A percentile compares a stretch with the other conserved stretches of the same genome.
phyloP scores from a whole-genome alignment of 1,284 basidiomycete species.

The Rhodofomes roseus region DNA sequence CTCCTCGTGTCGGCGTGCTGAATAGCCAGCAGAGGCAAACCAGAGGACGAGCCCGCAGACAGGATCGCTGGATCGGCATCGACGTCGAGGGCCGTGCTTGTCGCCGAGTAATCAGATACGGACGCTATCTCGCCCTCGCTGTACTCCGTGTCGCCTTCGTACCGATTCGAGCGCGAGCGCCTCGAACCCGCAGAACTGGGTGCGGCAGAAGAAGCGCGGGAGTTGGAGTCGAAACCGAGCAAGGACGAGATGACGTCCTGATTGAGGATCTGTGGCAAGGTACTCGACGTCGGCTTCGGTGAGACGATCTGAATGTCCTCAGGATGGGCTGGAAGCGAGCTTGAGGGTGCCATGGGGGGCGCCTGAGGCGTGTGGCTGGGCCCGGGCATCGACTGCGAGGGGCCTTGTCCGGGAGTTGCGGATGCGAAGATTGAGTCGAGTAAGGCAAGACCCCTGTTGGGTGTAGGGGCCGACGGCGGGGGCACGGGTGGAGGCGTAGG shows the following conservation, averaged over 20 bases:
- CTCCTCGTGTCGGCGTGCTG: constrained; percentile 2
- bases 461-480: constrained; percentile 7
- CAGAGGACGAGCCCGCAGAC: constrained; percentile 28
- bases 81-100: constrained; percentile 40
- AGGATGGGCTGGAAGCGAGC: constrained; percentile 21
- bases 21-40: constrained; percentile 18
- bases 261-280: constrained; percentile 54
- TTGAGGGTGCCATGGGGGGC: neutral
- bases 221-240: constrained; percentile 42
- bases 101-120: constrained; percentile 37
- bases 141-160: constrained; percentile 52
- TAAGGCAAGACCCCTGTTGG: constrained; percentile 38
- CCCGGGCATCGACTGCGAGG: constrained; percentile 6
- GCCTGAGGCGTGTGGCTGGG: constrained; percentile 3
- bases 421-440: constrained; percentile 53
- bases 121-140: constrained; percentile 31
- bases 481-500: constrained; percentile 1
- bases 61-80: constrained; percentile 27
- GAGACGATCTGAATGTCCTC: constrained; percentile 33
- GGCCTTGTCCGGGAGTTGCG: constrained; percentile 26
- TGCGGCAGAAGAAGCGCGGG: constrained; percentile 49
- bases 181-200: constrained; percentile 36
- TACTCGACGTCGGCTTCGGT: constrained; percentile 42
- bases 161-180: constrained; percentile 40
- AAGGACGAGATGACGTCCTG: constrained; percentile 61